Evolutionary conservation across 805 yeast genomes (phyloP), one percentile per base, ranked within the genome.

Genomic region (Wickerhamiella siamensis): DNA sequence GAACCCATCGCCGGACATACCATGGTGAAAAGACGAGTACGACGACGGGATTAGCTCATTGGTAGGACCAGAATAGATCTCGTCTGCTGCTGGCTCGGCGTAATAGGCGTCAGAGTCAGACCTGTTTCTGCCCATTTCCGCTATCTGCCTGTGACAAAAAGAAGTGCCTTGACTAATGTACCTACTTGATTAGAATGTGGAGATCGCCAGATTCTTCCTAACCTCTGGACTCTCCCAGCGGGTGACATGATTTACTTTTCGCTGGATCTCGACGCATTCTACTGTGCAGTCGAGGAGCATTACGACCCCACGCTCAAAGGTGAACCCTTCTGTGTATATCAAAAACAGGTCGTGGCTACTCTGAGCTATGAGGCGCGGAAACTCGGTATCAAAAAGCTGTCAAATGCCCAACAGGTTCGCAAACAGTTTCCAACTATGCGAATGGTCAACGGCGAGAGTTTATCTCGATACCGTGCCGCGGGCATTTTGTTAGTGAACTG

Each of bases 21-120:
- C 47, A 48, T 74, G 76, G 53, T 78, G 86, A 50, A 78, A 73
- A 10, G 80, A 67, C 5, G 82, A 67, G 49, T 78, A 75, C 2
- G 84, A 76, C 17, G 81, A 73, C 3, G 86, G 86, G 26, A 78
- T 70, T 22, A 77, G 69, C 48, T 76, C 82, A 2, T 79, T 71
- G 0, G 78, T 77, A 2, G 83, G 83, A 15, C 86, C 86, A 4
- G 82, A 72, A 56, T 65, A 79, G 66, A 78, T 75, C 55, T 79
- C 83, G 45, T 70, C 57, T 5, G 53, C 52, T 2, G 56, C 50
- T 24, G 46, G 48, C 47, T 53, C 57, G 10, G 53, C 54, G 34
- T 51, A 53, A 44, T 53, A 47, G 31, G 47, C 54, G 52, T 54
- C 56, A 26, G 46, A 38, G 33, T 40, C 27, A 4, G 36, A 31